phyloP scores from a whole-genome alignment of 345 rosid species.

The Chamaenerion angustifolium region DNA sequence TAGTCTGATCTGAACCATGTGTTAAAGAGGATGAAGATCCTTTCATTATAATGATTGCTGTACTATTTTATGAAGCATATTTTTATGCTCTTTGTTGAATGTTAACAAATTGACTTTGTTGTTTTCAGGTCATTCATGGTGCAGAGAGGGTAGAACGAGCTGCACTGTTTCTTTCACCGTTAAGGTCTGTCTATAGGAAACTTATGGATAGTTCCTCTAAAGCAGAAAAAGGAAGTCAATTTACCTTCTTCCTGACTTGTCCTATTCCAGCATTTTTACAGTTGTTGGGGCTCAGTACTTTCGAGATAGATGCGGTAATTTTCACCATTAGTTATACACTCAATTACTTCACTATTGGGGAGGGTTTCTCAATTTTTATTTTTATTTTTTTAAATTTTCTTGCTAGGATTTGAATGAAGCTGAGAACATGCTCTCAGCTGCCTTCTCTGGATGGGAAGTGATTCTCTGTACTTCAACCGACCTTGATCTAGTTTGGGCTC shows the following conservation, averaged over 20 bases:
- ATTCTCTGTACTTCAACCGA: slow-evolving; percentile 57
- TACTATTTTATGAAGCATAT: too few species aligned
- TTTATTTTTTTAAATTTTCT: neutral
- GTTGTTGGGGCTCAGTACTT: slow-evolving; percentile 47
- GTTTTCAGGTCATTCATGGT: slow-evolving; percentile 63
- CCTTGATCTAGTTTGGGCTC: slow-evolving; percentile 94
- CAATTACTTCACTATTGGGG: slow-evolving; percentile 4
- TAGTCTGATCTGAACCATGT: too few species aligned
- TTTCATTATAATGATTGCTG: too few species aligned
- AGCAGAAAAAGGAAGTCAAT: slow-evolving; percentile 56
- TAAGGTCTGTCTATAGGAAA: slow-evolving; percentile 42
- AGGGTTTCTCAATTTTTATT: neutral
- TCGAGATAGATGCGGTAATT: slow-evolving; percentile 40
- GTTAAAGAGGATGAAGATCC: too few species aligned
- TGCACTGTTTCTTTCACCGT: slow-evolving; percentile 82
- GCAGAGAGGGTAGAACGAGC: slow-evolving; percentile 88
- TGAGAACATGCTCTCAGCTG: slow-evolving; percentile 56
- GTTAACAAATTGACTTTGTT: neutral
- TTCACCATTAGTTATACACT: slow-evolving; percentile 4
- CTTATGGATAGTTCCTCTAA: slow-evolving; percentile 21
- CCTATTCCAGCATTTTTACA: slow-evolving; percentile 85
- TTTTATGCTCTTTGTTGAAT: too few species aligned
- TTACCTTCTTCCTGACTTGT: slow-evolving; percentile 81
- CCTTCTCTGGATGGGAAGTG: slow-evolving; percentile 81
- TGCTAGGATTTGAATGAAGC: slow-evolving; percentile 53